A percentile compares a stretch with the other conserved stretches of the same genome.
Conservation (phyloP, 169 alveolate genomes). For the Plasmodium berghei region DNA sequence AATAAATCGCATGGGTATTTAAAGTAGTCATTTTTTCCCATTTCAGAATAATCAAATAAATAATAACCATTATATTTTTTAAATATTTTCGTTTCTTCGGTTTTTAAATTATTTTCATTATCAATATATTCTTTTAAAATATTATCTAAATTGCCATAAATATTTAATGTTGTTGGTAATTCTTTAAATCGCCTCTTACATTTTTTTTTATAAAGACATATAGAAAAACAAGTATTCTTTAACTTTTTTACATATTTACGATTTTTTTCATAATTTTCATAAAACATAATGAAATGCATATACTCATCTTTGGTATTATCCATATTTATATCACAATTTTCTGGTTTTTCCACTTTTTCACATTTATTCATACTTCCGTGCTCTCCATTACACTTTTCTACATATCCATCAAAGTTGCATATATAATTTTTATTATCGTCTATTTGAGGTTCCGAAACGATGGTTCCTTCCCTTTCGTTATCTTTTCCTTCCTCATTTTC, state of each 20-base stretch:
- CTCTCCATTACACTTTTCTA: neutral
- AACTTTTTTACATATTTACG: slow-evolving; percentile 33
- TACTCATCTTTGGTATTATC: slow-evolving; percentile 2
- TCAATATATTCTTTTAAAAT: slow-evolving; percentile 11
- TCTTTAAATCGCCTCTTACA: slow-evolving; percentile 42
- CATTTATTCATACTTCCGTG: neutral
- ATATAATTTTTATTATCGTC: neutral
- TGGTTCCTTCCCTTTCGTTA: slow-evolving; percentile 4
- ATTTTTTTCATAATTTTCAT: slow-evolving; percentile 52
- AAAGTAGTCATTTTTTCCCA: slow-evolving; percentile 26
- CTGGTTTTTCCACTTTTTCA: neutral
- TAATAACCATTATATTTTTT: slow-evolving; percentile 15
- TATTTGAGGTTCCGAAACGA: neutral
- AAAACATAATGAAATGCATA: slow-evolving; percentile 20
- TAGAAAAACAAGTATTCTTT: slow-evolving; percentile 38
- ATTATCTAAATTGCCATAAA: slow-evolving; percentile 58
- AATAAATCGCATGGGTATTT: slow-evolving; percentile 36
- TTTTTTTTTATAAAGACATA: slow-evolving; percentile 49
- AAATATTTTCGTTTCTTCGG: slow-evolving; percentile 11
- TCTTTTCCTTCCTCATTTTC: slow-evolving; percentile 11
- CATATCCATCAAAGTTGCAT: neutral
- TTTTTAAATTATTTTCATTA: neutral
- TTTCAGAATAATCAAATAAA: slow-evolving; percentile 51
- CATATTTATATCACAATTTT: neutral
- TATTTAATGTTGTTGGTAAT: slow-evolving; percentile 44